phyloP scores from a whole-genome alignment of 768 basidiomycete species.

The Guyanaporus albipodus region DNA sequence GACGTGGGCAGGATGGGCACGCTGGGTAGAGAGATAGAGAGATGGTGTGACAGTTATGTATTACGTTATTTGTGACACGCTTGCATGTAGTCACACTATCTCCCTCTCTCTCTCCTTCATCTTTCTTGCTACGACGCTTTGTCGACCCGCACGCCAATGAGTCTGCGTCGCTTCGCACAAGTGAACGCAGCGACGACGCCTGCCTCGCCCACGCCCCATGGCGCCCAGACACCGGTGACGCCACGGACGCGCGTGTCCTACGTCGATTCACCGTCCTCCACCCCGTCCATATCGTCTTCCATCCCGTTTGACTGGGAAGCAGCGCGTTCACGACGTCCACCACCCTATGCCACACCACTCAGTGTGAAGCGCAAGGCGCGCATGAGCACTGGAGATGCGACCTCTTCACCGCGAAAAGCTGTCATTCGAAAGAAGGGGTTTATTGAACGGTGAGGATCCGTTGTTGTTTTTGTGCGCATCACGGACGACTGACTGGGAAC shows the following conservation, averaged over 20 bases:
- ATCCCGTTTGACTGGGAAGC: slow-evolving; percentile 87
- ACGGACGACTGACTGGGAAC: slow-evolving; percentile 12
- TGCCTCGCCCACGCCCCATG: slow-evolving; percentile 35
- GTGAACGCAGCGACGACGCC: slow-evolving; percentile 42
- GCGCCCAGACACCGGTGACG: slow-evolving; percentile 42
- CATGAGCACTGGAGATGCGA: slow-evolving; percentile 31
- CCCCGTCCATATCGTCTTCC: slow-evolving; percentile 73
- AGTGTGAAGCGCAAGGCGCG: slow-evolving; percentile 41
- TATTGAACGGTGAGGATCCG: slow-evolving; percentile 51
- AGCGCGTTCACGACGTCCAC: slow-evolving; percentile 61
- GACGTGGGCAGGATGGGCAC: slow-evolving; percentile 22
- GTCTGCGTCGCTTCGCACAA: slow-evolving; percentile 57
- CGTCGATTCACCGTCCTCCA: slow-evolving; percentile 57
- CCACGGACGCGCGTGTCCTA: slow-evolving; percentile 47
- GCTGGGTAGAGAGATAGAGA: slow-evolving; percentile 14
- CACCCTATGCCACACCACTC: slow-evolving; percentile 68
- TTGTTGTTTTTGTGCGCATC: slow-evolving; percentile 1
- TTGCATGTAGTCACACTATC: slow-evolving; percentile 17
- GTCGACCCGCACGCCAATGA: slow-evolving; percentile 36
- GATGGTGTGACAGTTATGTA: slow-evolving; percentile 21
- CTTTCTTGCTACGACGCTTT: slow-evolving; percentile 2
- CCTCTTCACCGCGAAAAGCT: slow-evolving; percentile 43
- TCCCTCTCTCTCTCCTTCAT: slow-evolving; percentile 5
- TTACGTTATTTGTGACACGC: slow-evolving; percentile 25
- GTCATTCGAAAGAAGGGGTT: slow-evolving; percentile 62